phyloP scores from a whole-genome alignment of 73 alveolate genomes.

The Paramecium sonneborni region DNA sequence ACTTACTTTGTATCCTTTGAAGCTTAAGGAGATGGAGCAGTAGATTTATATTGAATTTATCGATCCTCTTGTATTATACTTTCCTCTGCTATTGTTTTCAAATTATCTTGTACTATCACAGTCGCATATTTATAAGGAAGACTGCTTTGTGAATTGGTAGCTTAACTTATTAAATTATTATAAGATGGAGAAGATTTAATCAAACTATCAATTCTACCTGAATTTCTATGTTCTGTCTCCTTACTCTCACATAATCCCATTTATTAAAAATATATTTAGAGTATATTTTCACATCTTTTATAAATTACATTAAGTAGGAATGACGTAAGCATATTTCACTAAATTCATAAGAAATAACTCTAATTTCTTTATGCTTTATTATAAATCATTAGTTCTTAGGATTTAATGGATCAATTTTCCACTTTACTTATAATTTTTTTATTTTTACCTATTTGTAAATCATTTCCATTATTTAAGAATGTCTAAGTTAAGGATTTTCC shows the following conservation, averaged over 20 bases:
- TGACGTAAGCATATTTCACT: constrained; percentile 18
- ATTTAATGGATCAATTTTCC: constrained; percentile 40
- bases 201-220: background rate
- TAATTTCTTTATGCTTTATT: background rate
- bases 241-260: constrained; percentile 30
- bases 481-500: constrained; percentile 5
- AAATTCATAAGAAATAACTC: background rate
- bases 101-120: background rate
- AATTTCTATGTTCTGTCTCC: background rate
- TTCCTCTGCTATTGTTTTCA: constrained; percentile 18
- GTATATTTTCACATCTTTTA: background rate
- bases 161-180: background rate
- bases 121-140: constrained; percentile 1
- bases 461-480: constrained; percentile 27
- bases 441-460: constrained; percentile 22
- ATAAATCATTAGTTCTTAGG: constrained; percentile 24
- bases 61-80: background rate
- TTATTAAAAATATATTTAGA: background rate
- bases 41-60: background rate
- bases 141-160: background rate
- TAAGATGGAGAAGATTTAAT: background rate
- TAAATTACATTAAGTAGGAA: background rate
- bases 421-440: background rate
- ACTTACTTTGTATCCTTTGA: background rate
- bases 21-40: background rate